Conservation (phyloP, 139 green algal genomes). For the Tetradesmus lagerheimii region DNA sequence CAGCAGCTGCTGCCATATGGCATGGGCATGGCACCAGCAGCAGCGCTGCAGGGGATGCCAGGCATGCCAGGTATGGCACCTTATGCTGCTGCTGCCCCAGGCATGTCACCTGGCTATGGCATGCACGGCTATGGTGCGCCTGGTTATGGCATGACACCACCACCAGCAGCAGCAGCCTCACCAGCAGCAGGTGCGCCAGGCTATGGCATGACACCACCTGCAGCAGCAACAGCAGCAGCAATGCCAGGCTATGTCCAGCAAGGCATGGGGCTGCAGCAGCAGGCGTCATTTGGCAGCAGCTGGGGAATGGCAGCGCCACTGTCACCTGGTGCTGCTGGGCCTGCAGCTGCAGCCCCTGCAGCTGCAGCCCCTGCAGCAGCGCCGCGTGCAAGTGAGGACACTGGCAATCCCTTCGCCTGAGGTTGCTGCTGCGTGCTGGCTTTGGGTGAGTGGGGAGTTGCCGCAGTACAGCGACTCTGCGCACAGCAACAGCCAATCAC, state of each 20-base stretch:
- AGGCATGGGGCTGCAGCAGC: not conserved
- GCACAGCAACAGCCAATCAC: too few species aligned
- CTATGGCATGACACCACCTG: not conserved
- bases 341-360: not conserved
- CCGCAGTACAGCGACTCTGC: too few species aligned
- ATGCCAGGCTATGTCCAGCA: not conserved
- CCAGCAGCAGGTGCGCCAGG: not conserved
- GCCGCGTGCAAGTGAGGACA: not conserved
- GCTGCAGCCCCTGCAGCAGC: not conserved
- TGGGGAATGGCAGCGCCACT: not conserved
- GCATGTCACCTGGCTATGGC: not conserved
- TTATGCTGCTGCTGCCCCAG: not conserved
- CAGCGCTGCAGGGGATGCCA: not conserved
- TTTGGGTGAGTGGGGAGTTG: not conserved
- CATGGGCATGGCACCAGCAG: not conserved
- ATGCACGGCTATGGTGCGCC: not conserved
- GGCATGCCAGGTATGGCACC: not conserved
- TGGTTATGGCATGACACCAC: not conserved
- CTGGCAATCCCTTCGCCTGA: slow-evolving; percentile 39
- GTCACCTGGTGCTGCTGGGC: not conserved
- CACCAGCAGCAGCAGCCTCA: slow-evolving; percentile 43
- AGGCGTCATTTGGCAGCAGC: not conserved
- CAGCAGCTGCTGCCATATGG: slow-evolving; percentile 6
- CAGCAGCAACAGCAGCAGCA: slow-evolving; percentile 6
- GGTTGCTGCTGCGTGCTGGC: not conserved